Conservation (phyloP, 2,329 filamentous ascomycete genomes). For the Colletotrichum chrysophilum region DNA sequence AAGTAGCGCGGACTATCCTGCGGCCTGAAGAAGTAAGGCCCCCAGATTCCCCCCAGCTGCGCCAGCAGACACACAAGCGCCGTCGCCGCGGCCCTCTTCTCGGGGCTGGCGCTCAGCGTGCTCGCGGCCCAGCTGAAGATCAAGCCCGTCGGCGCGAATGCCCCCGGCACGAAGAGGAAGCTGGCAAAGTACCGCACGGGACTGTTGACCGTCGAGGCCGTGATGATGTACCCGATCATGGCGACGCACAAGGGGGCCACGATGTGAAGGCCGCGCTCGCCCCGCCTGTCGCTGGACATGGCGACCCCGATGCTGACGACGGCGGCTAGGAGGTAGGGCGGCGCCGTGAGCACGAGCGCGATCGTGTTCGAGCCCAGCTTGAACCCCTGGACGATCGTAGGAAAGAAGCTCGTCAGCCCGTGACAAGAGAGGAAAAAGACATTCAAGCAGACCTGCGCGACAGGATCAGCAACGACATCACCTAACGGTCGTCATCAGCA, state of each 20-base stretch:
- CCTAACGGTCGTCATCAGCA: background rate
- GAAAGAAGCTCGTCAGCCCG: conserved; percentile 30
- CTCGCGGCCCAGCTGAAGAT: conserved; percentile 39
- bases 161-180: conserved; percentile 32
- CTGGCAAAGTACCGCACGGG: conserved; percentile 53
- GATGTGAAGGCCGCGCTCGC: conserved; percentile 27
- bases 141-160: conserved; percentile 32
- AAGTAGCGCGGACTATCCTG: conserved; percentile 32
- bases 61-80: conserved; percentile 41
- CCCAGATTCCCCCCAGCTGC: conserved; percentile 43
- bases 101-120: conserved; percentile 37
- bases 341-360: conserved; percentile 34
- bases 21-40: conserved; percentile 41
- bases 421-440: conserved; percentile 26
- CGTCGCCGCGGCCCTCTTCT: conserved; percentile 40
- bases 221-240: conserved; percentile 62
- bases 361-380: conserved; percentile 28
- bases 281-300: conserved; percentile 24
- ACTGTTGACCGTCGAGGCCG: conserved; percentile 57
- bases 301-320: conserved; percentile 20
- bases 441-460: conserved; percentile 18
- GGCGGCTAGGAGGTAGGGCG: conserved; percentile 28
- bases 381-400: conserved; percentile 37
- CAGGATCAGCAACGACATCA: background rate
- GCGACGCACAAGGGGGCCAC: conserved; percentile 40